Percentiles rank a stretch among this genome's conserved stretches.
Conservation (phyloP, 345 rosid species). For the Linum lewisii region DNA sequence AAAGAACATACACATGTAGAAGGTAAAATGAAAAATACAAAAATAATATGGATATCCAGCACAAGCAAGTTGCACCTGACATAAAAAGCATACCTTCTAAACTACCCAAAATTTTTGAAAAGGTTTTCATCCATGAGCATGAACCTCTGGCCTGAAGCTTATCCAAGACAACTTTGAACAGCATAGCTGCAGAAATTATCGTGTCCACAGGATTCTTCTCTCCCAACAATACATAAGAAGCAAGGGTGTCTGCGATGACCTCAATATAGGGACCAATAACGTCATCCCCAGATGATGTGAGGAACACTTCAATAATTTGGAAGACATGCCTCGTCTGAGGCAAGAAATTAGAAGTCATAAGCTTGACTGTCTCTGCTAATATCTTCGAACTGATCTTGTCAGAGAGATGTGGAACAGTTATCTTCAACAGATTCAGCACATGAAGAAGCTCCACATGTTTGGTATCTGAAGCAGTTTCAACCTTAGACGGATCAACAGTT, state of each 20-base stretch:
- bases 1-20: neutral
- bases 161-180: constrained; percentile 45
- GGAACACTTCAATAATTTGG: constrained; percentile 44
- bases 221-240: constrained; percentile 40
- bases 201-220: constrained; percentile 58
- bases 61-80: neutral
- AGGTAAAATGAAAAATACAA: constrained; percentile 1
- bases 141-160: constrained; percentile 36
- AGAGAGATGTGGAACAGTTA: constrained; percentile 41
- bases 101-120: constrained; percentile 44
- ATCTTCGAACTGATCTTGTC: constrained; percentile 34
- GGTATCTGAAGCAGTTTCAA: constrained; percentile 26
- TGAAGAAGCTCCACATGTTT: constrained; percentile 60
- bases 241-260: constrained; percentile 37
- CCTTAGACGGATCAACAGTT: constrained; percentile 35
- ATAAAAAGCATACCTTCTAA: constrained; percentile 41
- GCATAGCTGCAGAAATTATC: constrained; percentile 36
- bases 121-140: constrained; percentile 32
- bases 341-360: constrained; percentile 43
- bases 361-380: constrained; percentile 42
- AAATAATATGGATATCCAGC: neutral
- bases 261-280: constrained; percentile 36
- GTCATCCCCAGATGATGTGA: constrained; percentile 34
- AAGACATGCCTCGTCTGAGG: constrained; percentile 49
- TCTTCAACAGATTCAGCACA: constrained; percentile 59